Conservation (phyloP, 1,139 yeast genomes). For the Magnusiomyces sp. region DNA sequence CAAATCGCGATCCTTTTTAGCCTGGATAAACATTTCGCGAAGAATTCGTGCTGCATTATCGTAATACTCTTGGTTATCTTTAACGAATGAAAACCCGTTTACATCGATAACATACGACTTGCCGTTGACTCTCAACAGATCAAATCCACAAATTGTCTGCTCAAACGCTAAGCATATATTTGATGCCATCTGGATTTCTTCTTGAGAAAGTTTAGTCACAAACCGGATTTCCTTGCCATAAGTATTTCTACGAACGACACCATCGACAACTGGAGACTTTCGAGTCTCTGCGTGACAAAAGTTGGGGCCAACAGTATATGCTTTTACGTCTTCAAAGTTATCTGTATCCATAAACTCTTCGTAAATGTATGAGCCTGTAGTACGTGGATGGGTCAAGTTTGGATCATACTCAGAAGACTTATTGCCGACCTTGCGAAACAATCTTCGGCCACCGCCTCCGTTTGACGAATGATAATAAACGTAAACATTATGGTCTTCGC, state of each 20-base stretch:
- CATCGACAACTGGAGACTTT: conserved; percentile 97
- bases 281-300: conserved; percentile 98
- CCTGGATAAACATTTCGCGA: conserved; percentile 60
- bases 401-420: conserved; percentile 96
- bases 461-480: conserved; percentile 80
- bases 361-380: conserved; percentile 85
- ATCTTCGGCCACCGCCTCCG: conserved; percentile 95
- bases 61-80: conserved; percentile 81
- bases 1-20: conserved; percentile 44
- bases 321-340: conserved; percentile 96
- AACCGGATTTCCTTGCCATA: conserved; percentile 95
- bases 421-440: conserved; percentile 94
- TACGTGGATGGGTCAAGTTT: conserved; percentile 59
- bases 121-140: conserved; percentile 80
- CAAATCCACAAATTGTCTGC: conserved; percentile 98
- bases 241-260: conserved; percentile 92
- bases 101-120: conserved; percentile 92
- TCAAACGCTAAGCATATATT: conserved; percentile 68
- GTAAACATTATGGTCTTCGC: conserved; percentile 95
- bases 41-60: conserved; percentile 75
- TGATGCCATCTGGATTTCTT: conserved; percentile 72
- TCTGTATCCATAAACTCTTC: conserved; percentile 97
- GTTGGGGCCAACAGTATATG: conserved; percentile 86
- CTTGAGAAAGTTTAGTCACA: conserved; percentile 66
- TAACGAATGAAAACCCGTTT: conserved; percentile 95